Base-by-base conservation (phyloP, 768 basidiomycete species). In the Exsudoporus frostii region DNA sequence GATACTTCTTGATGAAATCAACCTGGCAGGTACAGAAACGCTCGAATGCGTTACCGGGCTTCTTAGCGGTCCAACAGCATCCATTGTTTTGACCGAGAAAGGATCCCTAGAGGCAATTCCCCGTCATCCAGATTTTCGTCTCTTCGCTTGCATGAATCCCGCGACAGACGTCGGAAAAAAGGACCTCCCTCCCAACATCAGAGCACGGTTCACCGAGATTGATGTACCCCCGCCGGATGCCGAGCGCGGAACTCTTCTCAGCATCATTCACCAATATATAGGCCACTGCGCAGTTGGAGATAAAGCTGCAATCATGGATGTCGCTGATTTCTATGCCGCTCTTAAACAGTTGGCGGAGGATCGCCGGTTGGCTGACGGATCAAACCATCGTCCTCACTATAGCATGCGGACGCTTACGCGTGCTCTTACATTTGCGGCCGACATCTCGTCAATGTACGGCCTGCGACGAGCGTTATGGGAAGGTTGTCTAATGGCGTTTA, bases 81-180 rank as follows among this genome's bases (percentile, higher is more conserved):
- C 96, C 1, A 87, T 99, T 59, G 91, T 93, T 0, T 75, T 99
- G 51, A 93, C 93, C 0, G 97, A 98, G 65, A 85, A 94, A 66
- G 96, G 95, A 1, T 88, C 92, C 10, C 71, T 98, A 49, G 91
- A 94, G 60, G 88, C 90, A 2, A 79, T 98, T 27, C 86, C 87
- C 45, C 88, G 97, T 0, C 97, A 99, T 68, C 85, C 92, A 17
- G 88, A 96, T 62, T 99, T 99, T 75, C 89, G 96, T 19, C 78
- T 98, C 5, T 98, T 98, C 64, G 94, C 94, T 5, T 99, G 97
- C 68, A 99, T 99, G 97, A 99, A 99, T 65, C 97, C 97, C 5
- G 97, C 97, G 0, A 99, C 95, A 4, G 97, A 99, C 62, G 90
- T 98, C 14, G 97, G 97, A 32, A 99, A 98, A 76, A 97, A 94